phyloP scores from a whole-genome alignment of 176 grass and related monocot genomes.

The Dendrocalamus sinicus region DNA sequence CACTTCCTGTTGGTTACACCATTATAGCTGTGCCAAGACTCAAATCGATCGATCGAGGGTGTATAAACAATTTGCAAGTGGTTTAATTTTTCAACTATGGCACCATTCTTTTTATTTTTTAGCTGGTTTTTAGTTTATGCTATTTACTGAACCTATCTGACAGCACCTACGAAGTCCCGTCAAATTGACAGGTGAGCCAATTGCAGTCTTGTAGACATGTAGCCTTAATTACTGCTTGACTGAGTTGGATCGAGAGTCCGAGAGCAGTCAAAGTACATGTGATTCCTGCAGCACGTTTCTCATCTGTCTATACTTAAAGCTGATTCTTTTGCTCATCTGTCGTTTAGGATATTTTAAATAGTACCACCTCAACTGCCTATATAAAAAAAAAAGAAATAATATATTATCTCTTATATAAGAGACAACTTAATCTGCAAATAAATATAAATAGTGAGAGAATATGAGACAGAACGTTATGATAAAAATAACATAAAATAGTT shows the following conservation, averaged over 20 bases:
- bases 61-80: neutral
- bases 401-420: too few relatives aligned
- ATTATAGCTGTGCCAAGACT: neutral
- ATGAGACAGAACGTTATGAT: too few relatives aligned
- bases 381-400: too few relatives aligned
- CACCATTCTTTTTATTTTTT: too few relatives aligned
- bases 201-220: too few relatives aligned
- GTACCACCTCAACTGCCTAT: too few relatives aligned
- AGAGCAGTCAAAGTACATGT: neutral
- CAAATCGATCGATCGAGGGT: neutral
- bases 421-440: too few relatives aligned
- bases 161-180: neutral
- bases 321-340: constrained; percentile 28
- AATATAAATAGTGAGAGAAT: too few relatives aligned
- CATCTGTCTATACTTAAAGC: neutral
- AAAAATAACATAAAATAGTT: too few relatives aligned
- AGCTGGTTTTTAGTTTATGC: too few relatives aligned
- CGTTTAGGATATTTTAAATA: neutral
- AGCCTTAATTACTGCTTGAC: neutral
- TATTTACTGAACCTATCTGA: too few relatives aligned
- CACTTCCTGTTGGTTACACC: neutral
- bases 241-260: neutral
- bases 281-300: neutral
- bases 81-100: neutral
- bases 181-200: too few relatives aligned